These are phyloP conservation scores for Cyclospora cayetanensis DNA, from an alignment of 169 alveolate genomes.

Conservation along the genomic window DNA sequence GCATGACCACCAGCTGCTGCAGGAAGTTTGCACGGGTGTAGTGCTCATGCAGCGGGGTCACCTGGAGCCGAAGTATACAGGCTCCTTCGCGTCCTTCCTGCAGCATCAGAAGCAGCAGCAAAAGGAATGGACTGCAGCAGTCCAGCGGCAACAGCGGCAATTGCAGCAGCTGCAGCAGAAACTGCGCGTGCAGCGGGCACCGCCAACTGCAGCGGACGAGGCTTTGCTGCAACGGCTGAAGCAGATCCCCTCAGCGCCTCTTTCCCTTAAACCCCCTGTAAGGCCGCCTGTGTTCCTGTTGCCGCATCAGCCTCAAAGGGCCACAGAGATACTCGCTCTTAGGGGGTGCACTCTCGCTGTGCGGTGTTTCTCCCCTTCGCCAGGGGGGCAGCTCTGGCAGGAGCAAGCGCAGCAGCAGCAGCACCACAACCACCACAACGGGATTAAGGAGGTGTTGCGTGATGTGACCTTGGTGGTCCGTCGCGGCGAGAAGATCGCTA, in stretches of 20 bases:
- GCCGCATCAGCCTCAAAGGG: constrained; percentile 36
- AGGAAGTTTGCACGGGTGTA: constrained; percentile 61
- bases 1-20: constrained; percentile 72
- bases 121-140: constrained; percentile 5
- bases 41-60: constrained; percentile 49
- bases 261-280: background rate
- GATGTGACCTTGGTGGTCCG: constrained; percentile 36
- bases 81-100: constrained; percentile 20
- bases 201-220: constrained; percentile 43
- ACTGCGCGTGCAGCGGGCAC: constrained; percentile 39
- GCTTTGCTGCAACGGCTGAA: constrained; percentile 49
- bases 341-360: constrained; percentile 17
- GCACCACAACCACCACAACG: constrained; percentile 14
- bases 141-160: constrained; percentile 32
- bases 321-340: constrained; percentile 3
- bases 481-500: constrained; percentile 58
- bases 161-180: constrained; percentile 56
- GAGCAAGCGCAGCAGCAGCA: constrained; percentile 61
- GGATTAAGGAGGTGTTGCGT: background rate
- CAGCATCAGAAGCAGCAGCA: constrained; percentile 61
- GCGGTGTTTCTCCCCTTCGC: too few species aligned
- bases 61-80: background rate
- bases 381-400: background rate
- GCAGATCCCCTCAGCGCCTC: background rate
- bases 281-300: constrained; percentile 43